phyloP scores from a whole-genome alignment of 2,329 filamentous ascomycete species.

The Coniochaeta prunicola region DNA sequence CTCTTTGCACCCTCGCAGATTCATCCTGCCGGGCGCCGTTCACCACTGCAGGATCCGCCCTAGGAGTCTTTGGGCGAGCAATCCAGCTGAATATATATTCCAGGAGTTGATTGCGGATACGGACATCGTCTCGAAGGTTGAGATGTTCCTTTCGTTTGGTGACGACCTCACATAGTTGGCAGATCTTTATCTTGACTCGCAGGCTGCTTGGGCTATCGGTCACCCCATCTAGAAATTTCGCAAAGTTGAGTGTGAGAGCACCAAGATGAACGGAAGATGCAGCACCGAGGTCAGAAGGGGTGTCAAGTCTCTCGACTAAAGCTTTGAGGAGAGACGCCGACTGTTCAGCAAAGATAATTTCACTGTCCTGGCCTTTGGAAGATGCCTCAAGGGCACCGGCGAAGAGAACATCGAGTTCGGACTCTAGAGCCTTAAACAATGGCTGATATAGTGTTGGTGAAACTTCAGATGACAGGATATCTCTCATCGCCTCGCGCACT shows the following conservation, averaged over 20 bases:
- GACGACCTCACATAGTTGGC: constrained; percentile 58
- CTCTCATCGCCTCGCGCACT: constrained; percentile 59
- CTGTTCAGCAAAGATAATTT: constrained; percentile 62
- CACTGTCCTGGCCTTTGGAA: constrained; percentile 48
- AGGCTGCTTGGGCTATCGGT: constrained; percentile 48
- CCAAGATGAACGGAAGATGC: constrained; percentile 59
- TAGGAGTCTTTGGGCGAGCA: constrained; percentile 48
- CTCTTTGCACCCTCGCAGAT: constrained; percentile 49
- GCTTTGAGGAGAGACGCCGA: constrained; percentile 55
- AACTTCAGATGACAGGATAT: constrained; percentile 59
- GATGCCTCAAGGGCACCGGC: constrained; percentile 45
- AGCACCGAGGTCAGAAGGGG: constrained; percentile 53
- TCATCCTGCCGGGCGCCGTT: constrained; percentile 46
- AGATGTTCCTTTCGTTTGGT: constrained; percentile 61
- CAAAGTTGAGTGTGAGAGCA: constrained; percentile 56
- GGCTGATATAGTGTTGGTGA: constrained; percentile 54
- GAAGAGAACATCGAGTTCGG: constrained; percentile 57
- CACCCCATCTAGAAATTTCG: constrained; percentile 56
- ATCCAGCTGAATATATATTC: constrained; percentile 66
- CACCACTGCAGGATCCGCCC: constrained; percentile 31
- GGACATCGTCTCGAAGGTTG: constrained; percentile 61
- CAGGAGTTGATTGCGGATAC: constrained; percentile 60
- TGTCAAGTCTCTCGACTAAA: constrained; percentile 57
- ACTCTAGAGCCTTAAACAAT: constrained; percentile 57
- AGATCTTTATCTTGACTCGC: constrained; percentile 62